phyloP scores from a whole-genome alignment of 2,329 filamentous ascomycete genomes.

The Pestalotiopsis fici region DNA sequence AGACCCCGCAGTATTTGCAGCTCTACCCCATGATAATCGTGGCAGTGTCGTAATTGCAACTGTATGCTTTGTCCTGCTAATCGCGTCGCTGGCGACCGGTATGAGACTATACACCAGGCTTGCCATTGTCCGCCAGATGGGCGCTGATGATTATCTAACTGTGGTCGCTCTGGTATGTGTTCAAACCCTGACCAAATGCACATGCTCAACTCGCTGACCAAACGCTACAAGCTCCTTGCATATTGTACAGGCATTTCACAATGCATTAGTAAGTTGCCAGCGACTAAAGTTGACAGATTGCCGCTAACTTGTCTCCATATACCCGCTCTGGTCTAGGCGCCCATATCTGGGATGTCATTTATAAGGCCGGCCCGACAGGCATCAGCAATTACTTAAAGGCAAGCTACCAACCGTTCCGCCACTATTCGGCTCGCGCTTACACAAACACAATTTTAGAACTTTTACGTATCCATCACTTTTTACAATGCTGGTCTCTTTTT shows the following conservation, averaged over 20 bases:
- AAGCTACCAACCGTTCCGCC: neutral
- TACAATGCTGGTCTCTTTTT: constrained; percentile 36
- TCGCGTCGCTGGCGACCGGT: neutral
- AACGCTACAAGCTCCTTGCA: neutral
- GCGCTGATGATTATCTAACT: neutral
- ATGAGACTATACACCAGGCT: neutral
- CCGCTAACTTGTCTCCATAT: neutral
- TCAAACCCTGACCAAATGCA: neutral
- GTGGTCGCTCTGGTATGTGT: neutral
- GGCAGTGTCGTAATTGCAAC: neutral
- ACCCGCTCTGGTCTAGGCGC: constrained; percentile 5
- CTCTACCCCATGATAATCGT: neutral
- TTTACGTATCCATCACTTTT: constrained; percentile 37
- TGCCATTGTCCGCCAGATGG: neutral
- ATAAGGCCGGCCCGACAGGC: neutral
- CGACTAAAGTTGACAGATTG: neutral
- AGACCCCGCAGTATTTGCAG: neutral
- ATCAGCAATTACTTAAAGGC: neutral
- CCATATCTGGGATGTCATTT: constrained; percentile 3
- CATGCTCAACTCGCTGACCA: neutral
- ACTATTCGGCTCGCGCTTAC: neutral
- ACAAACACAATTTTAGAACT: constrained; percentile 28
- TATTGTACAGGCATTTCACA: neutral
- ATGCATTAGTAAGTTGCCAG: neutral
- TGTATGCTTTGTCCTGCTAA: neutral